phyloP scores from a whole-genome alignment of 768 basidiomycete genomes.

The Phylloporus arenicola region DNA sequence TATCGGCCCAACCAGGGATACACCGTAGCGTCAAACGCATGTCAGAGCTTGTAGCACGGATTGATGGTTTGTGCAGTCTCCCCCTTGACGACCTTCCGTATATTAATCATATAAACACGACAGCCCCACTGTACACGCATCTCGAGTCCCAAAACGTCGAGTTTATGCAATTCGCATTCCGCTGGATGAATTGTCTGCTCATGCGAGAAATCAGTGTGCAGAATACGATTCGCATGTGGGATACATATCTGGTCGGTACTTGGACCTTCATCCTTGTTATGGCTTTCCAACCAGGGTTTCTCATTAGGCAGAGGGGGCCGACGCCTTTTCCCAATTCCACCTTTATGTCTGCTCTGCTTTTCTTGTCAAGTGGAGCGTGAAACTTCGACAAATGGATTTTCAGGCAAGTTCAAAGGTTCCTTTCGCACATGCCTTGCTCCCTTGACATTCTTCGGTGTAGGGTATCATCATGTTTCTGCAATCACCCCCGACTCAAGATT shows the following conservation, averaged over 20 bases:
- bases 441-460: slow-evolving; percentile 35
- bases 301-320: slow-evolving; percentile 85
- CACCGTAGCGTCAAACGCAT: slow-evolving; percentile 89
- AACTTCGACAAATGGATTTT: slow-evolving; percentile 94
- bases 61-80: slow-evolving; percentile 60
- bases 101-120: not conserved
- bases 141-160: slow-evolving; percentile 89
- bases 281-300: not conserved
- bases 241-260: slow-evolving; percentile 85
- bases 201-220: slow-evolving; percentile 98
- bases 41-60: slow-evolving; percentile 87
- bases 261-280: not conserved
- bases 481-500: slow-evolving; percentile 84
- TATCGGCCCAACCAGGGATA: slow-evolving; percentile 93
- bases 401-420: slow-evolving; percentile 53
- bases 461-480: slow-evolving; percentile 99
- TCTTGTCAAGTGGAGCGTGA: slow-evolving; percentile 91
- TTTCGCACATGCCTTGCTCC: not conserved
- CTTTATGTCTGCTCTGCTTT: slow-evolving; percentile 98
- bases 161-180: slow-evolving; percentile 99
- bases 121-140: slow-evolving; percentile 84
- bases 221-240: slow-evolving; percentile 99
- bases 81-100: not conserved
- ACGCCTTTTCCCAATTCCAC: slow-evolving; percentile 98
- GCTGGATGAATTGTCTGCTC: slow-evolving; percentile 99